A percentile compares a stretch with the other conserved stretches of the same genome.
Conservation (phyloP, 2,329 filamentous ascomycete species). For the Ophiostoma sp. region DNA sequence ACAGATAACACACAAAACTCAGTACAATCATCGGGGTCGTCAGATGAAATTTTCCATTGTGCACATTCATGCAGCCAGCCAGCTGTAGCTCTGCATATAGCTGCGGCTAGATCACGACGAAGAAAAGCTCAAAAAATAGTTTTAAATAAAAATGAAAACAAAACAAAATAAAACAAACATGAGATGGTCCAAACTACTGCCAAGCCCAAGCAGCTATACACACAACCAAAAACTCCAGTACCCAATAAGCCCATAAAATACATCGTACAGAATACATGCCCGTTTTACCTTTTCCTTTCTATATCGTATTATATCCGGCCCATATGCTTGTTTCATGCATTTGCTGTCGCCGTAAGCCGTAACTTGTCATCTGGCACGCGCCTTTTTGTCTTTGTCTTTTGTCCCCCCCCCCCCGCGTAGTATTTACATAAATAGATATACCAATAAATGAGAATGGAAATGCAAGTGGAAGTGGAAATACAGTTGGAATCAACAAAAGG, state of each 20-base stretch:
- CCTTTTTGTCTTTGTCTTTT: neutral
- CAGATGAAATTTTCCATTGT: neutral
- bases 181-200: neutral
- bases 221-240: neutral
- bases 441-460: neutral
- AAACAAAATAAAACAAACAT: neutral
- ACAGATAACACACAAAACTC: neutral
- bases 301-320: neutral
- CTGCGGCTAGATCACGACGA: neutral
- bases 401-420: neutral
- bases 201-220: neutral
- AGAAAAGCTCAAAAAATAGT: neutral
- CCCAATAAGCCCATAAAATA: neutral
- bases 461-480: neutral
- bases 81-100: neutral
- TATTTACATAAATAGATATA: slow-evolving; percentile 1
- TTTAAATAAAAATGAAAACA: neutral
- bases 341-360: slow-evolving; percentile 6
- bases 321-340: slow-evolving; percentile 14
- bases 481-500: neutral
- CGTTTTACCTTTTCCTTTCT: neutral
- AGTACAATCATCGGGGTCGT: neutral
- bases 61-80: neutral
- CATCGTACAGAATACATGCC: neutral
- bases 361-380: slow-evolving; percentile 3